Evolutionary conservation across 2,329 filamentous ascomycete species (phyloP), one percentile per base, ranked within the genome.

Genomic region (Fusarium nurragi): DNA sequence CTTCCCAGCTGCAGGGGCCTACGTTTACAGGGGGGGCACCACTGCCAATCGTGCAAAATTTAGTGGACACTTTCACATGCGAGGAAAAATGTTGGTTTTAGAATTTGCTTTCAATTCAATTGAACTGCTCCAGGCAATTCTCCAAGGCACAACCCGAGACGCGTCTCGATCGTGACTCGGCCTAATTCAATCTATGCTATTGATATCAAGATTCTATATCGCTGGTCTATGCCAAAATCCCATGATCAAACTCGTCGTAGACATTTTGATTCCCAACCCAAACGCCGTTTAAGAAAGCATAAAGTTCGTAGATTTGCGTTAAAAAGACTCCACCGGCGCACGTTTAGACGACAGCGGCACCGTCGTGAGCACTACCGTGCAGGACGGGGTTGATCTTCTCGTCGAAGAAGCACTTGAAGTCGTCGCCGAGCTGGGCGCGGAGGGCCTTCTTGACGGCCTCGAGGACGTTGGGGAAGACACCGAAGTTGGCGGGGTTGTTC

Each of bases 401-500:
- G 71, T 89, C 86, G 78, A 90, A 93, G 78, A 86, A 84, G 76
- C 91, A 88, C 80, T 87, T 85, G 80, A 93, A 93, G 68, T 92
- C 89, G 38, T 87, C 73, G n/a, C 90, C 90, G 8, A 93, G 78
- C 79, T 93, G 83, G 79, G 90, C 90, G 71, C 81, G 81, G 64
- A 92, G 80, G 6, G 89, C 89, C 40, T 60, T 70, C 70, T 72
- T 83, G 49, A 93, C 88, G 0, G 90, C 90, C 67, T 91, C 88
- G 38, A 91, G 80, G 13, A 93, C 90, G 71, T 91, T 91, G 59
- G 81, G 76, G 79, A 93, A 93, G 37, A 93, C 90, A 65, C 90
- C 90, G 73, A 92, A 92, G 79, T 84, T 90, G 73, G 90, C 90
- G 1, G 90, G 90, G 79, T 91, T 93, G 78, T 91, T 82, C 76